phyloP scores from a whole-genome alignment of 2,329 filamentous ascomycete genomes.

The Colletotrichum endophyticum region DNA sequence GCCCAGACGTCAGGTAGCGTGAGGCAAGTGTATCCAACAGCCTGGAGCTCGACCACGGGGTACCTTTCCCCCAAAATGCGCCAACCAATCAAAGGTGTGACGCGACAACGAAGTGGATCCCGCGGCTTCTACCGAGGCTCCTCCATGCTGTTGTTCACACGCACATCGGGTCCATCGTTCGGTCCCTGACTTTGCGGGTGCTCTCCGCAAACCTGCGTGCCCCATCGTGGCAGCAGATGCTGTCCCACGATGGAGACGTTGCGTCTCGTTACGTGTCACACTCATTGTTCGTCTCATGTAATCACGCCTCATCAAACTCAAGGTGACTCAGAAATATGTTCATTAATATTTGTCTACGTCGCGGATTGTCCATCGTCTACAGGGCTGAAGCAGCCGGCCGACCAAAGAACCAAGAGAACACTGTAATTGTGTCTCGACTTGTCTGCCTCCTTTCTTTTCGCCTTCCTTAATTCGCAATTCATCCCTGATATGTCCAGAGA shows the following conservation, averaged over 20 bases:
- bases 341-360: conserved; percentile 44
- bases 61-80: not conserved
- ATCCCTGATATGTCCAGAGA: conserved; percentile 23
- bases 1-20: not conserved
- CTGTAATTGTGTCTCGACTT: conserved; percentile 11
- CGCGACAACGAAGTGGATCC: conserved; percentile 2
- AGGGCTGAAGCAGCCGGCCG: conserved; percentile 5
- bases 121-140: conserved; percentile 6
- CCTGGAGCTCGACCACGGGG: not conserved
- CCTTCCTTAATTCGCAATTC: conserved; percentile 11
- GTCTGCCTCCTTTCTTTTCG: conserved; percentile 14
- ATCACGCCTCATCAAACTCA: not conserved
- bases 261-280: not conserved
- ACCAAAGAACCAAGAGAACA: conserved; percentile 16
- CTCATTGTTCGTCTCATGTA: not conserved
- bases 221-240: not conserved
- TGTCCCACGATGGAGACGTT: not conserved
- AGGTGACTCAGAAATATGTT: conserved; percentile 28
- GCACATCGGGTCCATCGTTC: not conserved
- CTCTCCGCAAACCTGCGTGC: not conserved
- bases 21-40: not conserved
- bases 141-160: not conserved
- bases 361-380: conserved; percentile 24
- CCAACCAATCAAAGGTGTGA: not conserved
- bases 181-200: not conserved